Conservation (phyloP, 2,329 filamentous ascomycete species). For the Camillea tinctor region DNA sequence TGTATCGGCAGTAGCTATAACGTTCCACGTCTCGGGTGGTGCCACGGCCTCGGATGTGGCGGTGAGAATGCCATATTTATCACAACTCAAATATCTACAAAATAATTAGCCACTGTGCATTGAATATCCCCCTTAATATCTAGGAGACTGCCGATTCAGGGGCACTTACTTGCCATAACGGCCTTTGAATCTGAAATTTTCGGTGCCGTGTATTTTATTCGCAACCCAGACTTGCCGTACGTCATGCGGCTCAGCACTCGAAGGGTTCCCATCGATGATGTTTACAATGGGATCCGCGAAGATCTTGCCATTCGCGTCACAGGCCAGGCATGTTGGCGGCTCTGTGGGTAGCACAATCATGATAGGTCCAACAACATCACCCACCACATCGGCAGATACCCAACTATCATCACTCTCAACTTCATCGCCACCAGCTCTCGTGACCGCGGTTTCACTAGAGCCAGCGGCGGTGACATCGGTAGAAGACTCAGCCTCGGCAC, state of each 20-base stretch:
- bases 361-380: slow-evolving; percentile 78
- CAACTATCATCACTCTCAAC: slow-evolving; percentile 75
- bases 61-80: slow-evolving; percentile 75
- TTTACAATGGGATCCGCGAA: slow-evolving; percentile 84
- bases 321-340: slow-evolving; percentile 72
- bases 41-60: slow-evolving; percentile 81
- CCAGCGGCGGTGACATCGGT: slow-evolving; percentile 37
- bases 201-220: slow-evolving; percentile 77
- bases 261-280: slow-evolving; percentile 76
- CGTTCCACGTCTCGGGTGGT: slow-evolving; percentile 75
- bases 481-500: slow-evolving; percentile 49
- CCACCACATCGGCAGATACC: slow-evolving; percentile 76
- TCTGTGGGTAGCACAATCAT: slow-evolving; percentile 79
- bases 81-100: slow-evolving; percentile 76
- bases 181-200: slow-evolving; percentile 81
- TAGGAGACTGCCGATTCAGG: no score
- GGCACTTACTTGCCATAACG: slow-evolving; percentile 73
- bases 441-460: slow-evolving; percentile 36
- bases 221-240: slow-evolving; percentile 95
- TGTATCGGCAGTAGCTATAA: slow-evolving; percentile 63
- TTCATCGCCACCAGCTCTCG: slow-evolving; percentile 32
- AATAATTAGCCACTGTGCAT: slow-evolving; percentile 9
- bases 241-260: slow-evolving; percentile 92
- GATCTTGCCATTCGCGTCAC: slow-evolving; percentile 82
- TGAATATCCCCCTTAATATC: background rate